Evolutionary conservation across 176 grass and related monocot genomes (phyloP).

Genomic region (Rhynchospora pubera): DNA sequence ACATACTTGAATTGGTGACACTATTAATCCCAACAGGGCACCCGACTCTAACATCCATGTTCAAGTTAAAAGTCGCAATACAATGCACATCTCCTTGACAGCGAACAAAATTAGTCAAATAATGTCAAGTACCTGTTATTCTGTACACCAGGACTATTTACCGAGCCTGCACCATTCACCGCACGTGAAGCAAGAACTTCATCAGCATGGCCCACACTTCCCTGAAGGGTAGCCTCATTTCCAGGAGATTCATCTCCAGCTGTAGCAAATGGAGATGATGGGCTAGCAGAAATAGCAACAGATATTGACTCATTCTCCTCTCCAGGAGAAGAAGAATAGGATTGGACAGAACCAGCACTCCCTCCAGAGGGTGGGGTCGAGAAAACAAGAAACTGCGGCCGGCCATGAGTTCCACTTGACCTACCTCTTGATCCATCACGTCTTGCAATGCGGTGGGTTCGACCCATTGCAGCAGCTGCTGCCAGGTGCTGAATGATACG

Average conservation of each 20-base stretch:
- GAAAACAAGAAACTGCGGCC: slow-evolving; percentile 47
- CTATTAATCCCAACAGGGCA: background rate
- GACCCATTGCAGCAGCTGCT: slow-evolving; percentile 56
- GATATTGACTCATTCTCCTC: slow-evolving; percentile 23
- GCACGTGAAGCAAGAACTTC: slow-evolving; percentile 4
- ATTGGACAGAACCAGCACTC: slow-evolving; percentile 25
- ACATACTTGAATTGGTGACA: too few relatives aligned
- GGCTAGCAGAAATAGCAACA: slow-evolving; percentile 23
- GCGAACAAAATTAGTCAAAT: background rate
- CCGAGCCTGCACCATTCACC: slow-evolving; percentile 4
- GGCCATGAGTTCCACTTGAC: slow-evolving; percentile 32
- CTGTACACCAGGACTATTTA: slow-evolving; percentile 21
- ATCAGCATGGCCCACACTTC: slow-evolving; percentile 17
- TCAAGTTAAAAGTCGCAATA: background rate
- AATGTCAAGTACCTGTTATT: slow-evolving; percentile 37
- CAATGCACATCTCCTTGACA: background rate
- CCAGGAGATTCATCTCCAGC: slow-evolving; percentile 25
- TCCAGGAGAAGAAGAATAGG: slow-evolving; percentile 23
- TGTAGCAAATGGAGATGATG: slow-evolving; percentile 28
- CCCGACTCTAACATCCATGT: background rate
- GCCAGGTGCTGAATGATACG: slow-evolving; percentile 67
- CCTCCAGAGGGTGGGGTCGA: slow-evolving; percentile 33
- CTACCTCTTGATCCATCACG: slow-evolving; percentile 51
- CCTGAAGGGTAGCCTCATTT: slow-evolving; percentile 13
- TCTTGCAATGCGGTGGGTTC: slow-evolving; percentile 50